Conservation (phyloP, 2,329 filamentous ascomycete genomes). For the Fusarium pilosicola region DNA sequence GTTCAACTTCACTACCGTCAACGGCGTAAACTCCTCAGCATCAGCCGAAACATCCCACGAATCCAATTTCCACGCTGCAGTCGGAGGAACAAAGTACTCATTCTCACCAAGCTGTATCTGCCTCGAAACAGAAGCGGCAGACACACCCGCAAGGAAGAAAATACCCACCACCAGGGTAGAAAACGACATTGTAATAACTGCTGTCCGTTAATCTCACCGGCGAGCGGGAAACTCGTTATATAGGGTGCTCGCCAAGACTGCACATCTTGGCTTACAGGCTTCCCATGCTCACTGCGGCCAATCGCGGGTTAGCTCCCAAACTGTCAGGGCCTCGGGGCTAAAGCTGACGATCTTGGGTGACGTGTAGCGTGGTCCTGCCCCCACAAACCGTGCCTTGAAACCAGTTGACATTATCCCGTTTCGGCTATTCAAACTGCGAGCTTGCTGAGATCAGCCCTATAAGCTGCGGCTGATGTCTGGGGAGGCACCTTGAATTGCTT, state of each 20-base stretch:
- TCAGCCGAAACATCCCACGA: background rate
- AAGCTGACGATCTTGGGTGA: background rate
- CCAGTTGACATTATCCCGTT: background rate
- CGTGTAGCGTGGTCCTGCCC: background rate
- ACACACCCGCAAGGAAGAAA: background rate
- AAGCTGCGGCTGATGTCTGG: background rate
- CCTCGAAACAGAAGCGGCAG: slow-evolving; percentile 14
- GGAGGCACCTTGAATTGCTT: background rate
- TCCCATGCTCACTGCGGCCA: background rate
- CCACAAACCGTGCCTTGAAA: background rate
- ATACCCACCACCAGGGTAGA: background rate
- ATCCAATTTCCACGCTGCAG: slow-evolving; percentile 3
- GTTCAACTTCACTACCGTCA: slow-evolving; percentile 4
- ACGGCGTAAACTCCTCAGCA: background rate
- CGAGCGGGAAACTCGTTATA: background rate
- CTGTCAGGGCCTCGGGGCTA: background rate
- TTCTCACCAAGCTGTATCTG: slow-evolving; percentile 14
- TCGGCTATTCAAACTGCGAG: background rate
- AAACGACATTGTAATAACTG: slow-evolving; percentile 1
- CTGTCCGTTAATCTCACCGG: background rate
- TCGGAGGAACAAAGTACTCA: slow-evolving; percentile 25
- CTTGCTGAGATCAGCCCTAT: background rate
- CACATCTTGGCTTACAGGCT: background rate
- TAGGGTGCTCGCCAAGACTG: background rate
- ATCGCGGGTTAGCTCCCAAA: background rate